These are phyloP conservation scores for Endoconidiophora laricicola DNA, from an alignment of 2,329 filamentous ascomycete genomes.

Conservation along the genomic window DNA sequence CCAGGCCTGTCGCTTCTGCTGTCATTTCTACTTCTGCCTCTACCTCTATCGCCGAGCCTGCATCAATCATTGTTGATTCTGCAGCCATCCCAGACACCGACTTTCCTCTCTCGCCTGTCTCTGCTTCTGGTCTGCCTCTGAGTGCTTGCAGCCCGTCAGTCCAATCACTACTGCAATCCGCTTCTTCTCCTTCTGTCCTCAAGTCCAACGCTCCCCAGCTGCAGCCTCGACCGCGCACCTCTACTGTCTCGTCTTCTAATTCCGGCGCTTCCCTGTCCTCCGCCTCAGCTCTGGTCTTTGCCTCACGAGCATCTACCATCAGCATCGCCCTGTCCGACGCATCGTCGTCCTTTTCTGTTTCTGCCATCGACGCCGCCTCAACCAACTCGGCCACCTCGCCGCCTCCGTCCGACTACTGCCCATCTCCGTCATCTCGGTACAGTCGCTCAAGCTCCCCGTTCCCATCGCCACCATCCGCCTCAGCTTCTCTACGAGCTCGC, in stretches of 20 bases:
- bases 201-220: slow-evolving; percentile 12
- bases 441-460: slow-evolving; percentile 8
- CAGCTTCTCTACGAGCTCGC: slow-evolving; percentile 15
- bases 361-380: slow-evolving; percentile 14
- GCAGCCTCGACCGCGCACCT: slow-evolving; percentile 14
- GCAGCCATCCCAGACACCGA: not conserved
- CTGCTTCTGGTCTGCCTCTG: not conserved
- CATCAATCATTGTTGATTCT: not conserved
- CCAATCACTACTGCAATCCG: not conserved
- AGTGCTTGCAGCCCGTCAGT: not conserved
- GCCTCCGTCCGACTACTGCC: slow-evolving; percentile 8
- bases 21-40: not conserved
- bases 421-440: slow-evolving; percentile 6
- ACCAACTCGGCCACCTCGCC: slow-evolving; percentile 5
- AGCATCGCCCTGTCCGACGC: slow-evolving; percentile 15
- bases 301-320: slow-evolving; percentile 16
- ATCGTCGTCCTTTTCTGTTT: slow-evolving; percentile 15
- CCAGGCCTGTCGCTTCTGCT: not conserved
- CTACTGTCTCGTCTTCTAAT: slow-evolving; percentile 15
- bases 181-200: slow-evolving; percentile 1
- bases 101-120: not conserved
- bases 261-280: slow-evolving; percentile 18
- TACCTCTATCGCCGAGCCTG: not conserved
- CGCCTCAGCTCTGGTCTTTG: slow-evolving; percentile 16
- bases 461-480: slow-evolving; percentile 12